Percentiles rank a stretch among this genome's conserved stretches.
phyloP scores from a whole-genome alignment of 108 stramenopile genomes.

The Cyclotella choctawhatcheeana region DNA sequence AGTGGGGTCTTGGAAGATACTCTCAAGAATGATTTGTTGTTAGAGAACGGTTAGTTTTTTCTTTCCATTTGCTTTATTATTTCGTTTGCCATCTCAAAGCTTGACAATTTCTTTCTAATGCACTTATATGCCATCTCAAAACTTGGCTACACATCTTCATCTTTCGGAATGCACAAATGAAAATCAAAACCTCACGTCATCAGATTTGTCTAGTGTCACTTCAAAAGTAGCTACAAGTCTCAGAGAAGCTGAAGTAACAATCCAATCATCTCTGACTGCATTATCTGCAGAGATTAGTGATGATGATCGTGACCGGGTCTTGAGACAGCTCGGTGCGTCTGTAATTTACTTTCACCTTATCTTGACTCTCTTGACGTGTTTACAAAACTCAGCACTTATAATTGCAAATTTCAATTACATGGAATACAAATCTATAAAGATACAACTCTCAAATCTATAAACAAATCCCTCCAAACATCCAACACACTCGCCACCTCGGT shows the following conservation, averaged over 20 bases:
- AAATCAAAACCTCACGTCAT: not conserved
- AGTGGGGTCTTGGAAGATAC: constrained; percentile 3
- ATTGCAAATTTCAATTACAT: not conserved
- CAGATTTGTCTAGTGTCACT: constrained; percentile 7
- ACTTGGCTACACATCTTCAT: too few species aligned
- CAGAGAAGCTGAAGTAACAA: constrained; percentile 2
- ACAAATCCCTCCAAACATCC: constrained; percentile 12
- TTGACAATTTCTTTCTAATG: too few species aligned
- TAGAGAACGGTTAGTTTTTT: constrained; percentile 6
- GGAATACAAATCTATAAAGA: not conserved
- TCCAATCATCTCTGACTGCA: not conserved
- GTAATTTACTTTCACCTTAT: not conserved
- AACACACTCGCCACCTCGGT: constrained; percentile 6
- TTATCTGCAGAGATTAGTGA: constrained; percentile 7
- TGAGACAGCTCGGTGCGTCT: constrained; percentile 5
- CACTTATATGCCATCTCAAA: too few species aligned
- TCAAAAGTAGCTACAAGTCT: constrained; percentile 7
- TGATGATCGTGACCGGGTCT: not conserved
- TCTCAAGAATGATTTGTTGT: constrained; percentile 12
- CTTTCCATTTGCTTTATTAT: too few species aligned
- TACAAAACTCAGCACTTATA: not conserved
- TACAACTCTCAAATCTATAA: not conserved
- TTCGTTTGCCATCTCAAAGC: too few species aligned
- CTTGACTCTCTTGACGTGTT: not conserved
- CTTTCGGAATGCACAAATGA: too few species aligned